Evolutionary conservation across 805 yeast species (phyloP), one percentile per base, ranked within the genome.

Genomic region (Clavispora carvajalis): DNA sequence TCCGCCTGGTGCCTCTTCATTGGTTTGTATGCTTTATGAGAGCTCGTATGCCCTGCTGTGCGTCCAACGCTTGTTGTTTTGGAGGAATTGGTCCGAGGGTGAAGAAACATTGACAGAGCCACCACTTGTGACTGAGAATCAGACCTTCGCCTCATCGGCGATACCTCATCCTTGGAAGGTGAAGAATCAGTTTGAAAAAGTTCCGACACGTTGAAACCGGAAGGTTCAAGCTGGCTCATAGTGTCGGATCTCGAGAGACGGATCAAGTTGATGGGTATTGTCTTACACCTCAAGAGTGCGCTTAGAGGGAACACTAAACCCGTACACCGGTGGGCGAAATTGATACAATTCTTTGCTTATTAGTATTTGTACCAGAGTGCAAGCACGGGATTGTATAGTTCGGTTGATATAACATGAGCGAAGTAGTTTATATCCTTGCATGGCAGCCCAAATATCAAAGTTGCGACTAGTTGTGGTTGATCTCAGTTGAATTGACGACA

Each of bases 51-150:
- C 9, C 39, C 29, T 5, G 35, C 4, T 18, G 38, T 4, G 13
- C 34, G 18, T 5, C 31, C 31, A 7, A 28, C 15, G 9, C 4
- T 6, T 10, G 9, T 18, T 15, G 31, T 15, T 23, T 21, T 29
- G 36, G 33, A 29, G 44, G 21, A 41, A 41, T 34, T n/a, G 34
- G 36, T 16, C 2, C 22, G 31, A 6, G 31, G 31, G 37, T 22
- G 33, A 15, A 38, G 40, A 30, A 48, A 30, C 22, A 46, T 29
- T 34, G 41, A 41, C 34, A 51, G 36, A 13, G 46, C 34, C 11
- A 65, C 40, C 34, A 63, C 72, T 40, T 68, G 73, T 6, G 71
- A 65, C 48, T 66, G 72, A 6, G 72, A 66, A 45, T 69, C 67
- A 18, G 72, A 64, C 38, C 74, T 49, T 43, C 59, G 53, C 33